Conservation (phyloP, 1,284 basidiomycete genomes). For the Cutaneotrichosporon sp. region DNA sequence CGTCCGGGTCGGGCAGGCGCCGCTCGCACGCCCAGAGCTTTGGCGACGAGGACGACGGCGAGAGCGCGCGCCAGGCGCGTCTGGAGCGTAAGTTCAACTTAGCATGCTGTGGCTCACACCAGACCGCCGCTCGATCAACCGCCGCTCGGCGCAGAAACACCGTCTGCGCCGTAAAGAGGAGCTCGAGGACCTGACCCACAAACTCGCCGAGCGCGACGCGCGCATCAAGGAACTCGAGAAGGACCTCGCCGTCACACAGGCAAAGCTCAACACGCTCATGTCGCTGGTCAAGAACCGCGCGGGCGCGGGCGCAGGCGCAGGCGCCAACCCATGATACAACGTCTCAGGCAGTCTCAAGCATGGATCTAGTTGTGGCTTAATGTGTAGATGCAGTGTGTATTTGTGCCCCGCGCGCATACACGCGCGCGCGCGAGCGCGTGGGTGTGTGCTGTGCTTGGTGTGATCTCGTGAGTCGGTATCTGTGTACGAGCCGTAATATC, state of each 20-base stretch:
- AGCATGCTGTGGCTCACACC: neutral
- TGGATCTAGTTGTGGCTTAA: no score
- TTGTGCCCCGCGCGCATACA: no score
- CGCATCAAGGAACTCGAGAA: constrained; percentile 12
- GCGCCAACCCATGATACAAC: no score
- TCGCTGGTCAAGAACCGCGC: neutral
- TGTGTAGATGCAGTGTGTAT: no score
- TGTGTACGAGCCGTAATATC: no score
- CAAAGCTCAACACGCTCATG: constrained; percentile 11
- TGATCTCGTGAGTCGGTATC: no score
- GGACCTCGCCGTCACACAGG: constrained; percentile 14
- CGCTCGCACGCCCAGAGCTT: constrained; percentile 1
- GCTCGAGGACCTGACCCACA: constrained; percentile 11
- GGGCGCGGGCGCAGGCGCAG: no score
- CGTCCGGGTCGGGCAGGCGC: neutral
- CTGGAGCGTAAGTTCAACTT: constrained; percentile 13
- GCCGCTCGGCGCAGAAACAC: constrained; percentile 22
- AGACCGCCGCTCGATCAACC: constrained; percentile 24
- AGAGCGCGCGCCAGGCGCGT: constrained; percentile 9
- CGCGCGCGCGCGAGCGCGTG: no score
- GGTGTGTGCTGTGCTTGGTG: no score
- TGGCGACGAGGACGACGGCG: constrained; percentile 5
- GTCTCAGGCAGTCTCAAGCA: no score
- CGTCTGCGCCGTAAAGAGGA: constrained; percentile 22
- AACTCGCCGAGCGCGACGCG: constrained; percentile 14